Conservation (phyloP, 202 grass and related monocot genomes). For the Carex sylvatica region DNA sequence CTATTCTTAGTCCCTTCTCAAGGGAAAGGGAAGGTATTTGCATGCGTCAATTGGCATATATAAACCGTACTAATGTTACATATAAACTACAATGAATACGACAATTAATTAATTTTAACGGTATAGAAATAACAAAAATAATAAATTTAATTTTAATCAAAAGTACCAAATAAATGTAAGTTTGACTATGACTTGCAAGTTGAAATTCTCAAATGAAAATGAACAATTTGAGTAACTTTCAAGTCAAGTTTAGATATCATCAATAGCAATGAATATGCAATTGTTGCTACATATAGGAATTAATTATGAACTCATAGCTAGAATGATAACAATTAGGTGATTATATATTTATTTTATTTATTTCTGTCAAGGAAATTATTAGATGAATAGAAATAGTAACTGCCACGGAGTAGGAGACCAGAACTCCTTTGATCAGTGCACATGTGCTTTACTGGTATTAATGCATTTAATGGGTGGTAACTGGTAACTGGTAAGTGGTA, state of each 20-base stretch:
- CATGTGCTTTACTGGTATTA: neutral
- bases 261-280: neutral
- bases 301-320: neutral
- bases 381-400: neutral
- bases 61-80: neutral
- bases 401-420: neutral
- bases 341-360: neutral
- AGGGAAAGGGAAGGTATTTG: conserved; percentile 2
- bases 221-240: neutral
- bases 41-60: neutral
- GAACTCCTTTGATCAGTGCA: neutral
- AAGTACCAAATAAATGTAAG: neutral
- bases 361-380: neutral
- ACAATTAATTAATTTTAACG: neutral
- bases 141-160: neutral
- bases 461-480: neutral
- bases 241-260: neutral
- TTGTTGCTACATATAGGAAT: neutral
- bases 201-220: neutral
- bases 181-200: neutral
- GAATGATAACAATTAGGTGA: neutral
- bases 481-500: neutral
- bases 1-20: neutral
- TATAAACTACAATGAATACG: neutral
- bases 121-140: neutral